Base-by-base conservation (phyloP, 306 rosid species). In the Betula pendula region DNA sequence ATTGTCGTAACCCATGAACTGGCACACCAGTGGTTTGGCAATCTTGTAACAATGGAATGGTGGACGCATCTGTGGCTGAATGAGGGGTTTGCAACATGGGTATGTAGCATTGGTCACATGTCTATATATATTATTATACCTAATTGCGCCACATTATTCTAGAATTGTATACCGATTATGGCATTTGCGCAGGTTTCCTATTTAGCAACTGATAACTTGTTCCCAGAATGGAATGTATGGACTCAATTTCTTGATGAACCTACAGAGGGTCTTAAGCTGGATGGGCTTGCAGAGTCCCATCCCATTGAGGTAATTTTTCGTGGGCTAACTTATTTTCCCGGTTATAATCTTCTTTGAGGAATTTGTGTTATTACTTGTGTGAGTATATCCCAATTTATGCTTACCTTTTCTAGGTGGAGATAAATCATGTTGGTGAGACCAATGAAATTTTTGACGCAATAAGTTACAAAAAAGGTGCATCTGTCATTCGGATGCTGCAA, bases 21-120 rank as follows among this genome's bases (percentile, higher is more conserved):
- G 77, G 98, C 98, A 51, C 98, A 94, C 74, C 97, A 94, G 78
- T 94, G 98, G 98, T 94, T 94, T 84, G 98, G 98, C 22, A 92
- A 94, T 85, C 97, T 94, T 75, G 98, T 94, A 73, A 94, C 97
- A n/a, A 92, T 92, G 98, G 98, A 92, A 84, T 94, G 98, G 98
- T 94, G 98, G 98, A 92, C 97, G n/a, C 92, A 94, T 88, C 85
- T 94, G 72, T 94, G 98, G 98, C 81, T 94, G 82, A 94, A 94
- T 80, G 98, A 94, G 84, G 98, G 98, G 31, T 94, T 94, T 77
- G 98, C 98, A 44, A 94, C 98, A 79, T 94, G 98, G 97, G 97
- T 94, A 87, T 62, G 77, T 76, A 78, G 56, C 82, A 77, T 70
- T 33, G 43, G 33, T 83, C 73, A 66, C 50, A 70, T 51, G 69